phyloP scores from a whole-genome alignment of 192 early-diverging fungal genomes.

The Kickxella alabastrina region DNA sequence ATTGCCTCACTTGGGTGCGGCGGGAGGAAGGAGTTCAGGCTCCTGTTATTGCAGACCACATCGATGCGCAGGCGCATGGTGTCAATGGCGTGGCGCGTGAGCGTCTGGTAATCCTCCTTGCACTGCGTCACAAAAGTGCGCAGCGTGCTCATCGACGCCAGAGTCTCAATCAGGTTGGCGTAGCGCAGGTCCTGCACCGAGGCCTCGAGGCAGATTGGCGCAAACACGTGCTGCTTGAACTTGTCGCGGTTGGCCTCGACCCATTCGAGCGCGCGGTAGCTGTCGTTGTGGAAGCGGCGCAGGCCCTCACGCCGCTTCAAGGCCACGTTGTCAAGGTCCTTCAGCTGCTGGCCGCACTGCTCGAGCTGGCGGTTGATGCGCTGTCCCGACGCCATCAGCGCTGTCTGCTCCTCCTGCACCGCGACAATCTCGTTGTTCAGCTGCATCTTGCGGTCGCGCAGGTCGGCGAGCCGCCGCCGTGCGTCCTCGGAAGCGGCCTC shows the following conservation, averaged over 20 bases:
- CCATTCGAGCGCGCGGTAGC: constrained; percentile 65
- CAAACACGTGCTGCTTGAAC: constrained; percentile 70
- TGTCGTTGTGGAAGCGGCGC: constrained; percentile 47
- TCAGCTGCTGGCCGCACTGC: constrained; percentile 45
- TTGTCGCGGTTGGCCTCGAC: constrained; percentile 57
- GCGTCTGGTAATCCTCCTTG: constrained; percentile 68
- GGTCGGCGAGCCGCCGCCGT: constrained; percentile 26
- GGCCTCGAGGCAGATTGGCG: constrained; percentile 69
- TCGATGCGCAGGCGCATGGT: constrained; percentile 57
- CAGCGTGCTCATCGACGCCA: constrained; percentile 42
- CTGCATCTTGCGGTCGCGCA: constrained; percentile 34
- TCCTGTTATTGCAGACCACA: constrained; percentile 49
- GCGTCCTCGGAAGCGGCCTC: constrained; percentile 4
- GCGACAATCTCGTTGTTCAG: constrained; percentile 40
- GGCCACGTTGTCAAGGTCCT: constrained; percentile 57
- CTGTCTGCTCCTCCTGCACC: constrained; percentile 49
- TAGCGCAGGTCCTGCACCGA: constrained; percentile 62
- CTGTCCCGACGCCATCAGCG: constrained; percentile 23
- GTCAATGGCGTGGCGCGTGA: constrained; percentile 67
- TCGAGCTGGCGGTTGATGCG: constrained; percentile 32
- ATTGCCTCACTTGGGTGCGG: constrained; percentile 43
- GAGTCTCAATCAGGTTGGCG: constrained; percentile 65
- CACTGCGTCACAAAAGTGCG: constrained; percentile 79
- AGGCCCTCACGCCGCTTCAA: constrained; percentile 57
- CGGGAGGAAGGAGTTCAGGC: constrained; percentile 23